phyloP scores from a whole-genome alignment of 495 filamentous ascomycete genomes.

The Aspergillus campestris region DNA sequence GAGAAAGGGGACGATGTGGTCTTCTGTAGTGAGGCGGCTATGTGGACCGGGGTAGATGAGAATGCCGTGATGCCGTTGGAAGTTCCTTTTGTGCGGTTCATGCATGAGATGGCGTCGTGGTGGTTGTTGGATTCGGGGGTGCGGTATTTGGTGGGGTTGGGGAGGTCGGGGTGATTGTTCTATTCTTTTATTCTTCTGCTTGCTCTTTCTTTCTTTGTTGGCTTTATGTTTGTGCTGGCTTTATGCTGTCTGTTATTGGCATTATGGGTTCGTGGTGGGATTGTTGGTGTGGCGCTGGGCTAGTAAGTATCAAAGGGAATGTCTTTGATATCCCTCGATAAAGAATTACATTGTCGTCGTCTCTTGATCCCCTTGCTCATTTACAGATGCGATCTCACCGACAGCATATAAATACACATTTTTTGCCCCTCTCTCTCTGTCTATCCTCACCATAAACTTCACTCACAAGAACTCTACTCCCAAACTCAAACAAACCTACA shows the following conservation, averaged over 20 bases:
- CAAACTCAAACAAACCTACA: background rate
- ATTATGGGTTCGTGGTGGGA: no score
- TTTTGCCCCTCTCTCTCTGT: no score
- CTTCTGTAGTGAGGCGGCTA: constrained; percentile 25
- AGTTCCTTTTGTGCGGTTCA: constrained; percentile 14
- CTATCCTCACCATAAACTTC: background rate
- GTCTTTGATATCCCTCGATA: no score
- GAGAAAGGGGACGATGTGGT: constrained; percentile 14
- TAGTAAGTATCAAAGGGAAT: no score
- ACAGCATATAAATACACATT: no score
- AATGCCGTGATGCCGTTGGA: constrained; percentile 23
- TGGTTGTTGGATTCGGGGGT: constrained; percentile 34
- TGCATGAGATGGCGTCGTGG: constrained; percentile 33
- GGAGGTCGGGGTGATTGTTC: background rate
- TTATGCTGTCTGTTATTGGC: no score
- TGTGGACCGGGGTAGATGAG: constrained; percentile 24
- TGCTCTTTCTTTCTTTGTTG: constrained; percentile 1
- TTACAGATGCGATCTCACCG: no score
- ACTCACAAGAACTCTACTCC: background rate
- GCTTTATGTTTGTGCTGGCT: background rate
- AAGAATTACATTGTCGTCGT: no score
- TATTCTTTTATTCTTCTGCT: background rate
- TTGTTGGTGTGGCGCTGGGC: no score
- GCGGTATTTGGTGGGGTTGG: constrained; percentile 22
- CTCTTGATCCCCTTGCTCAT: no score